Evolutionary conservation across 345 rosid species (phyloP).

Genomic region (Rhodamnia rubescens): DNA sequence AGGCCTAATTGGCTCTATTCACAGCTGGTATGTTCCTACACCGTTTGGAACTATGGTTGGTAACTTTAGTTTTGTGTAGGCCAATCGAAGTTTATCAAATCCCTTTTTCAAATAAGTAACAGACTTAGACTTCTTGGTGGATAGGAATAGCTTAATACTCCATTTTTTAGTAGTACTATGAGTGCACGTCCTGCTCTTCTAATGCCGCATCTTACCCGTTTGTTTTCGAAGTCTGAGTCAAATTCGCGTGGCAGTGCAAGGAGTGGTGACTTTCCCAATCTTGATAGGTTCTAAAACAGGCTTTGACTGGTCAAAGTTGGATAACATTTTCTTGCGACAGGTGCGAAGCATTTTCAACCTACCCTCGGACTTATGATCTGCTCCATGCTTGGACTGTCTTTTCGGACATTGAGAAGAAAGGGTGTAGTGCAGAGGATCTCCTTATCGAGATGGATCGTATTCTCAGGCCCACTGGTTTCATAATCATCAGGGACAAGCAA

Average conservation of each 20-base stretch:
- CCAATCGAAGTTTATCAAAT: not conserved
- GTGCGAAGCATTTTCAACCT: constrained; percentile 91
- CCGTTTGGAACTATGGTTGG: not conserved
- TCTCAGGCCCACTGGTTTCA: constrained; percentile 76
- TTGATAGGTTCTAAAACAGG: not conserved
- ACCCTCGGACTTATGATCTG: constrained; percentile 86
- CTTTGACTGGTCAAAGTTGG: not conserved
- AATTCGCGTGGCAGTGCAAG: not conserved
- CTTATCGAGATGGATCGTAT: constrained; percentile 90
- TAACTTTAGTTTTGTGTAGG: not conserved
- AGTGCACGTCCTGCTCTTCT: not conserved
- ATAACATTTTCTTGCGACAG: constrained; percentile 17
- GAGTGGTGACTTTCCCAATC: not conserved
- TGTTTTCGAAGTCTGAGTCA: not conserved
- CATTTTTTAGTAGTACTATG: not conserved
- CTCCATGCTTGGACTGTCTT: constrained; percentile 69
- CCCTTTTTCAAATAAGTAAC: not conserved
- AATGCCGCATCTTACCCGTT: not conserved
- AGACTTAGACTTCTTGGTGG: not conserved
- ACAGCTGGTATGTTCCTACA: constrained; percentile 54
- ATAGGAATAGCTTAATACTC: not conserved
- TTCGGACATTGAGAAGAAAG: constrained; percentile 61
- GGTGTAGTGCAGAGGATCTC: constrained; percentile 74
- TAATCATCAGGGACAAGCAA: constrained; percentile 64
- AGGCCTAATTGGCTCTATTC: constrained; percentile 68